A percentile compares a stretch with the other conserved stretches of the same genome.
These are phyloP conservation scores for Aspergillus ibericus DNA, from an alignment of 2,329 filamentous ascomycete species.

Conservation along the genomic window DNA sequence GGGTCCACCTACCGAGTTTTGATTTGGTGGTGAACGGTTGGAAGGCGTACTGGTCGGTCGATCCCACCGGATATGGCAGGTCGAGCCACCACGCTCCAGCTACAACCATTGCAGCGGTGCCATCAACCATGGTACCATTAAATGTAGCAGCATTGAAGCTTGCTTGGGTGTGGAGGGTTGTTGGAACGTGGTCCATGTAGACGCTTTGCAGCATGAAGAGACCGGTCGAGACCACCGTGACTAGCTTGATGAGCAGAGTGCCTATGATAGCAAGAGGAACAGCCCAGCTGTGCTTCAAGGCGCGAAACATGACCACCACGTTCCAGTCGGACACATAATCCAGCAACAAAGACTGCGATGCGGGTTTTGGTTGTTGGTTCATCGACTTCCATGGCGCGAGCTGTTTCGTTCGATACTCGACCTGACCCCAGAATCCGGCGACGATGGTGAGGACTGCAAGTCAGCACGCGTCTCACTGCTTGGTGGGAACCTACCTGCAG, in stretches of 20 bases:
- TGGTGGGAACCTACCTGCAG: not conserved
- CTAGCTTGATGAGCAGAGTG: conserved; percentile 7
- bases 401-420: conserved; percentile 13
- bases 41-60: conserved; percentile 12
- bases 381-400: conserved; percentile 12
- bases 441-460: conserved; percentile 3
- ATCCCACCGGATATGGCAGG: conserved; percentile 3
- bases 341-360: conserved; percentile 6
- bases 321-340: conserved; percentile 16
- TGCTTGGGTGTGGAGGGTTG: not conserved
- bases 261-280: conserved; percentile 3
- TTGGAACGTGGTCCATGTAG: not conserved
- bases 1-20: not conserved
- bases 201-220: conserved; percentile 10
- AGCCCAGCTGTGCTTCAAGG: not conserved
- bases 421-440: conserved; percentile 11
- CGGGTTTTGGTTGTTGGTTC: not conserved
- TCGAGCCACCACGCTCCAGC: not conserved
- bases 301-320: conserved; percentile 1
- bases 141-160: not conserved
- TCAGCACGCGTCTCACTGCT: not conserved
- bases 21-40: conserved; percentile 1
- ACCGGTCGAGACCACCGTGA: conserved; percentile 13
- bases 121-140: not conserved
- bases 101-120: not conserved